Evolutionary conservation across 352 stramenopile genomes (phyloP).

Genomic region (Lagenidium sp.): DNA sequence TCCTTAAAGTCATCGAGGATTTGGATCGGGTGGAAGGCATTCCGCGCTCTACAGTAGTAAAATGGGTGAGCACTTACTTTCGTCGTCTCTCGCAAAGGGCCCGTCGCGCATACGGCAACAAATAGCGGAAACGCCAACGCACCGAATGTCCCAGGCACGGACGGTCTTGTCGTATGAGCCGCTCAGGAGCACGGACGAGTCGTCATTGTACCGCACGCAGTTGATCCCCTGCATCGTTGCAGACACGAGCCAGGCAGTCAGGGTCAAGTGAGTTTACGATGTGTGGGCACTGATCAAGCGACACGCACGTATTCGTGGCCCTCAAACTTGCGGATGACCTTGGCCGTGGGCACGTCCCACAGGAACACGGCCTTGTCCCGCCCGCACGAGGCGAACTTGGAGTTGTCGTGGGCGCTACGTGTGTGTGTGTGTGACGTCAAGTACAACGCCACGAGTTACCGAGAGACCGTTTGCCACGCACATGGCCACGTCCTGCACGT

Average conservation of each 20-base stretch:
- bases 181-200: conserved; percentile 75
- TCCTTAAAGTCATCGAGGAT: conserved; percentile 83
- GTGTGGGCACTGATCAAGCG: no score
- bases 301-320: conserved; percentile 50
- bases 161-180: conserved; percentile 87
- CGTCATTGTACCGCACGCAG: conserved; percentile 70
- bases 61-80: not conserved
- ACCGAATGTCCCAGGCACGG: conserved; percentile 70
- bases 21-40: conserved; percentile 74
- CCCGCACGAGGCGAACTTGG: conserved; percentile 81
- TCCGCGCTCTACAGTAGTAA: conserved; percentile 34
- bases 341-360: conserved; percentile 82
- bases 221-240: conserved; percentile 58
- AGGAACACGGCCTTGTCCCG: conserved; percentile 82
- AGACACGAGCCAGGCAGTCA: not conserved
- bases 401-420: conserved; percentile 68
- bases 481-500: conserved; percentile 87
- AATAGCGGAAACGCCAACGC: conserved; percentile 1
- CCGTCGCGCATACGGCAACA: not conserved
- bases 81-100: no score
- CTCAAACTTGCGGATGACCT: conserved; percentile 86
- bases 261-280: not conserved
- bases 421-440: no score
- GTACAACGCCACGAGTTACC: no score
- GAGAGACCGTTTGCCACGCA: not conserved